Evolutionary conservation across 208 protist genomes (phyloP), one percentile per base, ranked within the genome.

Genomic region (Leptomonas pyrrhocoris): DNA sequence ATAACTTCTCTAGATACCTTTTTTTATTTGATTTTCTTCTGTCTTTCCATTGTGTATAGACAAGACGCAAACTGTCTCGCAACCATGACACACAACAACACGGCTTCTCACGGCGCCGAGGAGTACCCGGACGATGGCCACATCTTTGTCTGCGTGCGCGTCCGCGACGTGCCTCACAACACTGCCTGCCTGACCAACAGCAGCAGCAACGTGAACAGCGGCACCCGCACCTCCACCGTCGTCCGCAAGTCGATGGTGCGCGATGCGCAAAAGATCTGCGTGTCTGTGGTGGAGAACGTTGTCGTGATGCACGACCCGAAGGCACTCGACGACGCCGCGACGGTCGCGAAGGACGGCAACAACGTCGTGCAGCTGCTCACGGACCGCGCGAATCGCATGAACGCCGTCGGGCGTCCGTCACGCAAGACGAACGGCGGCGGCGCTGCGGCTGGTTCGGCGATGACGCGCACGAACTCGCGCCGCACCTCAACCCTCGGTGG

Each of bases 141-240:
- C 70, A 93, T 93, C 46, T 80, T 81, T 70, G 88, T 93, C 38
- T 93, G 88, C 58, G 81, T 93, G 56, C 88, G 88, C 30, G 75
- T 93, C 16, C 84, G 88, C 6, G 69, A 87, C 68, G 80, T 89
- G 18, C 79, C 80, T 3, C 68, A 69, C 25, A 64, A 82, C 53
- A 55, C 64, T 27, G 60, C 54, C 42, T 73, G 70, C 42, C 49
- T 73, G 23, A 68, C 71, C 27, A 69, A 60, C 50, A 62, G 53
- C 50, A 60, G 31, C 65, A 75, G 23, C 54, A 57, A 18, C 21
- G 55, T 64, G 50, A 69, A 42, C 38, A 16, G 13, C 54, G 15
- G 45, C 60, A 62, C 63, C 2, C 63, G 63, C 58, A 55, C 48
- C 45, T 61, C 49, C n/a, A 60, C 53, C 15, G 72, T 61, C 23